phyloP scores from a whole-genome alignment of 2,329 filamentous ascomycete species.

The Nemania diffusa region DNA sequence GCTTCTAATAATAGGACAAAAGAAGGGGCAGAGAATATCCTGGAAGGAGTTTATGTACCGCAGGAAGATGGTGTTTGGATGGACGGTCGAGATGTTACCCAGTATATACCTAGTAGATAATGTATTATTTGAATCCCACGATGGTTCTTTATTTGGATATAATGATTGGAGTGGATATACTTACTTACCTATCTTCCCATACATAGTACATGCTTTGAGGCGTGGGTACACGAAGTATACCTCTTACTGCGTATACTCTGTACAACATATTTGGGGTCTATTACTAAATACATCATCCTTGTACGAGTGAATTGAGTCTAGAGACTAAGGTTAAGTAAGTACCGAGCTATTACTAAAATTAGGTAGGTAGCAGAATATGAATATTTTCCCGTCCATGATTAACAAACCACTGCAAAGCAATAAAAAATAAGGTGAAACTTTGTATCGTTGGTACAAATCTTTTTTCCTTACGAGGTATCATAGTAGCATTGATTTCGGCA shows the following conservation, averaged over 20 bases:
- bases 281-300: neutral
- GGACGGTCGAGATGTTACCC: neutral
- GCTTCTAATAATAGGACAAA: constrained; percentile 7
- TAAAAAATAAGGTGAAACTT: neutral
- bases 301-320: neutral
- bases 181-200: neutral
- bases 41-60: constrained; percentile 2
- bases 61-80: neutral
- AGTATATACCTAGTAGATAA: neutral
- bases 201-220: too few species aligned
- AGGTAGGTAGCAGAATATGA: neutral
- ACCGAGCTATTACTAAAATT: neutral
- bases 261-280: constrained; percentile 4
- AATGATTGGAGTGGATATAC: neutral
- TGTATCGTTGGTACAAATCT: neutral
- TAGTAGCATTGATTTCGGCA: constrained; percentile 8
- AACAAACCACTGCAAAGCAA: neutral
- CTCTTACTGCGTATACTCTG: constrained; percentile 21
- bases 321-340: too few species aligned
- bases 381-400: neutral
- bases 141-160: neutral
- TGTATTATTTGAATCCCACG: constrained; percentile 17
- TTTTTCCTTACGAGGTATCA: neutral
- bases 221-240: constrained; percentile 12
- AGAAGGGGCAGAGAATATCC: constrained; percentile 1